A percentile compares a stretch with the other conserved stretches of the same genome.
Conservation (phyloP, 305 asterid genomes). For the Andrographis paniculata region DNA sequence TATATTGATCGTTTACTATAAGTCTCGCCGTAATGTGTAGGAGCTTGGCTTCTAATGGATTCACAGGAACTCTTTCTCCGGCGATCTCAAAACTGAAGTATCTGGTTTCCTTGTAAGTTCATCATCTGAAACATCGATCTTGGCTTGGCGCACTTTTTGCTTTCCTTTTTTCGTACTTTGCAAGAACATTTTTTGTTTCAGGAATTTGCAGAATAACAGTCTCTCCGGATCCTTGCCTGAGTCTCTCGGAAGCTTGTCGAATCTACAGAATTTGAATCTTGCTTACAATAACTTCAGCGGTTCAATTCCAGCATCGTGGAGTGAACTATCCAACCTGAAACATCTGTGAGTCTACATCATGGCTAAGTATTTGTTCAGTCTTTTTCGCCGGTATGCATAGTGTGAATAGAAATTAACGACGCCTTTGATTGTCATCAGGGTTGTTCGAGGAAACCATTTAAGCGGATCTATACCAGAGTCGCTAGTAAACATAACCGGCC, state of each 20-base stretch:
- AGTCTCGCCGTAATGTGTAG: constrained; percentile 41
- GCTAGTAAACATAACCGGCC: constrained; percentile 37
- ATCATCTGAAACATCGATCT: too few species aligned
- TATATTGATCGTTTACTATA: constrained; percentile 4
- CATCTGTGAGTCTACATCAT: constrained; percentile 37
- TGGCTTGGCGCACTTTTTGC: background rate
- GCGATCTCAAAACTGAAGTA: constrained; percentile 54
- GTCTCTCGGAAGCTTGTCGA: constrained; percentile 44
- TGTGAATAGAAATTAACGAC: background rate
- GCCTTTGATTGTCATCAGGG: constrained; percentile 30
- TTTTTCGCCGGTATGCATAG: too few species aligned
- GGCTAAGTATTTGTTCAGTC: too few species aligned
- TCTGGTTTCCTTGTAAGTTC: constrained; percentile 59
- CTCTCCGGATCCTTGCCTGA: constrained; percentile 65
- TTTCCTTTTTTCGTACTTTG: background rate
- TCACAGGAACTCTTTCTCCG: constrained; percentile 73
- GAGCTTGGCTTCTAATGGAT: constrained; percentile 64
- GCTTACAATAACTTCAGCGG: constrained; percentile 68
- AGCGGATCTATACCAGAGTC: constrained; percentile 59
- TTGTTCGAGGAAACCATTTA: constrained; percentile 47
- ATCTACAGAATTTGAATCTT: constrained; percentile 58
- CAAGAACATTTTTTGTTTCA: constrained; percentile 15
- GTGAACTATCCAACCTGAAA: constrained; percentile 53
- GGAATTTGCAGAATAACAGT: constrained; percentile 67
- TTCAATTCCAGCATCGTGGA: constrained; percentile 69